Base-by-base conservation (phyloP, 768 basidiomycete genomes). In the Suillus sp. region DNA sequence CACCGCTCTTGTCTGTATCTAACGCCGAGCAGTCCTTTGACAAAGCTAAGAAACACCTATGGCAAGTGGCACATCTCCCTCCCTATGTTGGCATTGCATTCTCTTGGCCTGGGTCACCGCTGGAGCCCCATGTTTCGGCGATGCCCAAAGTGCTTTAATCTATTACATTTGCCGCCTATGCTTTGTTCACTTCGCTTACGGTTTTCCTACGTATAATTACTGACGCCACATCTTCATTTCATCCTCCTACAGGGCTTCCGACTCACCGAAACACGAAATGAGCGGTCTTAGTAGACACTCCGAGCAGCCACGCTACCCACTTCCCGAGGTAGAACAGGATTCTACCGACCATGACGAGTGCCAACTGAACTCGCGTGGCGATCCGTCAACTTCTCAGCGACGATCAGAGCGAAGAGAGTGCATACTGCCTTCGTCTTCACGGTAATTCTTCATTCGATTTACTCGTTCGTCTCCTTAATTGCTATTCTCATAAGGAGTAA, bases 31-130 rank as follows among this genome's bases (percentile, higher is more conserved):
- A 77, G 56, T 70, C 74, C 40, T 75, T 75, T 42, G 66, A 74
- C 72, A 75, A 75, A 62, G 75, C 75, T 34, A 75, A 75, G 72
- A 75, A 75, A 55, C 74, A 75, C 51, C 35, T 75, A 64, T 75
- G 74, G 74, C 68, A 70, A 75, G 74, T 77, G 47, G 53, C 65
- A 48, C 22, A 50, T 1, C 61, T 37, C 27, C 51, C 35, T 57
- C 56, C 43, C 62, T 59, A 66, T 27, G 38, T 38, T 57, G 37
- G 11, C 56, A 57, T 57, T 42, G 27, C 38, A 40, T 20, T 59
- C 22, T 60, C 20, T n/a, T 56, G 34, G 22, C 45, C n/a, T 22
- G 22, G 35, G 30, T 58, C 59, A 27, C 58, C 59, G 42, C n/a
- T 58, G 30, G 59, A 60, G 50, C 30, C 9, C 27, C n/a, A 50